Evolutionary conservation across 805 yeast genomes (phyloP).

Genomic region (Maudiozyma bulderi): DNA sequence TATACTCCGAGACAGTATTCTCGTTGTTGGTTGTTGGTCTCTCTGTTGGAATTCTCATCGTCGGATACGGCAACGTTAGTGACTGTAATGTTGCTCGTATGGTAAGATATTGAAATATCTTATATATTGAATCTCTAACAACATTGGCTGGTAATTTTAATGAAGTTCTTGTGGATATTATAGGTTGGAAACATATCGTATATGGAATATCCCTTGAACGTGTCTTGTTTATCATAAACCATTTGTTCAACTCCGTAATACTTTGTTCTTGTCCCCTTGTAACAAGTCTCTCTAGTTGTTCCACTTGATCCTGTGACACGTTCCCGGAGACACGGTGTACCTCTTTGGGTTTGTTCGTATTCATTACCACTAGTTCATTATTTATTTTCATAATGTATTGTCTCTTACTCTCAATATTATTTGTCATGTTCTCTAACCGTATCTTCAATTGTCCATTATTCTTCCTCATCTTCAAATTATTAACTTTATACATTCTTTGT

Average conservation of each 20-base stretch:
- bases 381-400: neutral
- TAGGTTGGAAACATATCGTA: constrained; percentile 19
- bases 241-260: constrained; percentile 8
- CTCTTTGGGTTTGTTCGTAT: no score
- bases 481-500: neutral
- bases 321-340: no score
- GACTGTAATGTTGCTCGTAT: constrained; percentile 9
- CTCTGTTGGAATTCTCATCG: neutral
- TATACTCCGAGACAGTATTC: neutral
- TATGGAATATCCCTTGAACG: constrained; percentile 18
- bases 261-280: constrained; percentile 8
- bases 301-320: neutral
- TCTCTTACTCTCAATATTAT: neutral
- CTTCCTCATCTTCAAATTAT: neutral
- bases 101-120: constrained; percentile 15
- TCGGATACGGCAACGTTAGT: constrained; percentile 9
- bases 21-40: no score
- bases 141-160: constrained; percentile 14
- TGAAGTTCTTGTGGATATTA: constrained; percentile 18
- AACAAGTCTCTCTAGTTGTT: neutral
- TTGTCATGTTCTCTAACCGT: neutral
- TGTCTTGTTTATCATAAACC: constrained; percentile 17
- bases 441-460: neutral
- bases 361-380: neutral
- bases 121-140: constrained; percentile 13